phyloP scores from a whole-genome alignment of 108 stramenopile genomes.

The Chaetoceros muelleri region DNA sequence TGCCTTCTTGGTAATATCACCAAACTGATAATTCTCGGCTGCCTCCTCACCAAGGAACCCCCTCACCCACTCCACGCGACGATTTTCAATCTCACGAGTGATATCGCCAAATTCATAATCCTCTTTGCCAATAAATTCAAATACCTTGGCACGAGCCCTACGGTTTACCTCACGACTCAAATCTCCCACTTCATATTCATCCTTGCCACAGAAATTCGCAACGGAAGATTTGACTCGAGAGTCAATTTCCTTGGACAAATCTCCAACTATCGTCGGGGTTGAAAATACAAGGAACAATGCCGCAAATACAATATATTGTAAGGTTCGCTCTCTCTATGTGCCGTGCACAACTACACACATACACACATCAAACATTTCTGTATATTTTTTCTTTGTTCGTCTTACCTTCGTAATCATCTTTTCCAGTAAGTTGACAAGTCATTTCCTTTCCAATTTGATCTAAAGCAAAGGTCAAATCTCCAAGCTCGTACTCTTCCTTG shows the following conservation, averaged over 20 bases:
- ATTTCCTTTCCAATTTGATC: constrained; percentile 47
- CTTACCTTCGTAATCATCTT: constrained; percentile 18
- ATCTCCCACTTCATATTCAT: constrained; percentile 62
- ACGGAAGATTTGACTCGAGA: not conserved
- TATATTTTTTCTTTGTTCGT: not conserved
- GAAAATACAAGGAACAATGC: no score
- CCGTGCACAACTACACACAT: not conserved
- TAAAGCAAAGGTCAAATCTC: constrained; percentile 66
- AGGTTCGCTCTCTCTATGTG: no score
- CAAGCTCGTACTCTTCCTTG: constrained; percentile 45
- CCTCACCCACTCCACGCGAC: constrained; percentile 47
- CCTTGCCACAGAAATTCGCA: not conserved
- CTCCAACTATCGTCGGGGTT: no score
- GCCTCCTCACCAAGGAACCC: constrained; percentile 65
- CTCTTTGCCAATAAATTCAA: constrained; percentile 56
- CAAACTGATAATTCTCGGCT: constrained; percentile 52
- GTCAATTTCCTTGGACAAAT: constrained; percentile 56
- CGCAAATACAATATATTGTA: no score
- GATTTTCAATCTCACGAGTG: constrained; percentile 37
- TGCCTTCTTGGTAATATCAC: constrained; percentile 54
- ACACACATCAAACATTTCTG: not conserved
- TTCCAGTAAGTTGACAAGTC: constrained; percentile 61
- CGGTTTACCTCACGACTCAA: constrained; percentile 46
- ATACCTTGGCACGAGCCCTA: constrained; percentile 44
- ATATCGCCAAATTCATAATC: constrained; percentile 68